Conservation (phyloP, 2,329 filamentous ascomycete species). For the Colletotrichum sojae region DNA sequence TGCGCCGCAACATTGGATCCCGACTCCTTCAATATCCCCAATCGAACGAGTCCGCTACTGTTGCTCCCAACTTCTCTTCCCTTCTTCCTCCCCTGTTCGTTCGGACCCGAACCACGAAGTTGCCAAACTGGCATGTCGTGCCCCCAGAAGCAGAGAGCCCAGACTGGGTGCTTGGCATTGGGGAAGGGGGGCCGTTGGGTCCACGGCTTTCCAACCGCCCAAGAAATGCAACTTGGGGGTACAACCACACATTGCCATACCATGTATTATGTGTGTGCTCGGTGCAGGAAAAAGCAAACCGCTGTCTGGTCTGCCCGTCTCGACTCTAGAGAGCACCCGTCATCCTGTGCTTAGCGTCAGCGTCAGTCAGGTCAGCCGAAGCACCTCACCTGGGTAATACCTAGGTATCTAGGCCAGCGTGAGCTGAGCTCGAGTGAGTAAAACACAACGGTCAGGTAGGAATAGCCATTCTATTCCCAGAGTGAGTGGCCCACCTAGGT, state of each 20-base stretch:
- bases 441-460: not conserved
- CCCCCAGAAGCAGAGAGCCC: constrained; percentile 6
- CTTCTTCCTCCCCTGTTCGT: not conserved
- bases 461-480: not conserved
- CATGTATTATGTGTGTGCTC: constrained; percentile 5
- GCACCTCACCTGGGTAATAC: not conserved
- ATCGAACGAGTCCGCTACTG: constrained; percentile 15
- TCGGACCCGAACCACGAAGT: constrained; percentile 19
- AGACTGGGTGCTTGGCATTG: constrained; percentile 2
- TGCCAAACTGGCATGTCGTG: constrained; percentile 20
- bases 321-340: not conserved
- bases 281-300: not conserved
- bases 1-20: constrained; percentile 12
- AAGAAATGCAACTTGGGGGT: constrained; percentile 8
- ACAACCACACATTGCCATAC: constrained; percentile 14
- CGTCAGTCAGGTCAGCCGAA: not conserved
- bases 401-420: not conserved
- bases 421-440: constrained; percentile 2
- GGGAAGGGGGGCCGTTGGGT: too few species aligned
- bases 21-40: constrained; percentile 33
- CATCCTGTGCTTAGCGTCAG: constrained; percentile 5
- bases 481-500: too few species aligned
- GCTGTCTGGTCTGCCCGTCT: constrained; percentile 6
- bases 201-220: not conserved
- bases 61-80: not conserved